Evolutionary conservation across 176 grass and related monocot genomes (phyloP), one percentile per base, ranked within the genome.

Genomic region (Aegilops speltoides): DNA sequence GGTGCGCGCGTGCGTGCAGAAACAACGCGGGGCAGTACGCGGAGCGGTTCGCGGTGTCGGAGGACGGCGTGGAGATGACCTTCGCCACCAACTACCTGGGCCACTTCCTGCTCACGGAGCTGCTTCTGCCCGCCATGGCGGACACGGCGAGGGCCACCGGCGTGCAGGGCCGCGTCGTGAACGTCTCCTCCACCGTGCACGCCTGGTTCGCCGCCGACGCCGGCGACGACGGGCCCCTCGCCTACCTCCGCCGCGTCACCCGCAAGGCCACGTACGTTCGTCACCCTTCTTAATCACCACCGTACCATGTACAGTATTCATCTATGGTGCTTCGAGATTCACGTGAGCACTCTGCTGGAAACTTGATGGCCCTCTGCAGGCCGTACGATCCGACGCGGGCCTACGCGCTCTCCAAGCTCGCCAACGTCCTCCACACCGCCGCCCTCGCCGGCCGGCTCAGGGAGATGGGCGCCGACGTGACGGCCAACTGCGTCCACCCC

Each of bases 11-110:
- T 50, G 38, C 25, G 29, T 79, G 32, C 92, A 99, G 97, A 79
- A 99, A 99, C 85, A 99, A 99, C 82, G 97, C 97, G 74, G 97
- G 97, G 81, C 94, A 94, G 83, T 99, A 90, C 85, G 91, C 94
- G 22, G 88, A 94, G 77, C 71, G 90, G 0, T 78, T 93, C 45
- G 89, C 92, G 64, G 48, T 96, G 48, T 89, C 94, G 17, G 94
- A 99, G 84, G 94, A 96, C 82, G 94, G 94, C 4, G 82, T 99
- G 28, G 97, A 99, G 94, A 96, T 93, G 94, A 99, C 94, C 66
- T 99, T 99, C 79, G 97, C 94, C 37, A 96, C 97, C 26, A 99
- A 99, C 71, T 99, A 99, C 83, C 46, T 99, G 7, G 95, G 95
- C n/a, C 97, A 99, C 68, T 99, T 99, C 88, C 57, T 99, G 83